Conservation (phyloP, 768 basidiomycete genomes). For the Boletus reticulatus region DNA sequence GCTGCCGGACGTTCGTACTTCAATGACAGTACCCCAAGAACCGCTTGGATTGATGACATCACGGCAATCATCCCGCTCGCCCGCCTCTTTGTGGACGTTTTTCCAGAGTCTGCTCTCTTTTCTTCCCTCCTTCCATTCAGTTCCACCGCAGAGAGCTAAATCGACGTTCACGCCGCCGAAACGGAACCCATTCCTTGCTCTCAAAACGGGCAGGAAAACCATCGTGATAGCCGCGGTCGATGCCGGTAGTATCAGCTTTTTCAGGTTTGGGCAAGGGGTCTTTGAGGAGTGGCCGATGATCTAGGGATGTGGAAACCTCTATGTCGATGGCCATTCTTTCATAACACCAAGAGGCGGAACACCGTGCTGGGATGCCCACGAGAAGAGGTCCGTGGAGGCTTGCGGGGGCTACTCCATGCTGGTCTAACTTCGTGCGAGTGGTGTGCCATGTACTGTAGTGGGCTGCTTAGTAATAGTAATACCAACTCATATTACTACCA, state of each 20-base stretch:
- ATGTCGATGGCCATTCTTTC: not conserved
- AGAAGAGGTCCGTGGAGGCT: too few species aligned
- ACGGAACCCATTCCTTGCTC: conserved; percentile 72
- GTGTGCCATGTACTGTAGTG: too few species aligned
- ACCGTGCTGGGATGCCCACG: too few species aligned
- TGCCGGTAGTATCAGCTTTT: conserved; percentile 83
- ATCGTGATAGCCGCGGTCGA: conserved; percentile 88
- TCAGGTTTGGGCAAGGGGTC: conserved; percentile 79
- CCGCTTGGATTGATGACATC: not conserved
- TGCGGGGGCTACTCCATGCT: too few species aligned
- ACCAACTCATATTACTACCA: not conserved
- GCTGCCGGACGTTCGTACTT: not conserved
- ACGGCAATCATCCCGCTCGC: not conserved
- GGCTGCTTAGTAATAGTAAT: conserved; percentile 12
- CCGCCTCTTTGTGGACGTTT: not conserved
- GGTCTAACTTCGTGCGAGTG: too few species aligned
- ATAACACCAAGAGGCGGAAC: not conserved
- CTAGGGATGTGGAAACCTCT: not conserved
- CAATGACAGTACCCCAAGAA: conserved; percentile 1
- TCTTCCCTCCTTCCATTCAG: conserved; percentile 2
- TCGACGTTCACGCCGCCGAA: conserved; percentile 32
- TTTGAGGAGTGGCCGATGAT: conserved; percentile 85
- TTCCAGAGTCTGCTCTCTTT: conserved; percentile 5
- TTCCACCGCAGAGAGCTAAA: conserved; percentile 23
- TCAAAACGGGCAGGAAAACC: conserved; percentile 83